Evolutionary conservation across 2,329 filamentous ascomycete genomes (phyloP), one percentile per base, ranked within the genome.

Genomic region (Lachnellula cervina): DNA sequence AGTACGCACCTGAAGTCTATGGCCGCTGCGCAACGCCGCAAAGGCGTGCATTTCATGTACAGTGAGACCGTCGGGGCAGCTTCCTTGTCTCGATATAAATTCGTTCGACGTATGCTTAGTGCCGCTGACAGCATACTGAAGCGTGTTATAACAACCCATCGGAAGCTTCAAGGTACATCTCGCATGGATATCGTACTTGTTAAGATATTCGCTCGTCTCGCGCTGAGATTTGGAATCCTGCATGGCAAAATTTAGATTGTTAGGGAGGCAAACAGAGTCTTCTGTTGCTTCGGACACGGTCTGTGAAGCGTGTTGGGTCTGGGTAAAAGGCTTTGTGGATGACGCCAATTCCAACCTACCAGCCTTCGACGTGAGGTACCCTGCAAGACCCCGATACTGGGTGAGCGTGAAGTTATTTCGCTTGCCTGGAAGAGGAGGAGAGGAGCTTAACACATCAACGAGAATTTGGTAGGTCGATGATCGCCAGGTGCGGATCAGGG

Each of bases 1-100:
- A 32, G 28, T 32, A 32, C 28, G 28, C 11, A 32, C 28, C 50
- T 82, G 78, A 16, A 83, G 67, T 1, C 67, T 62, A n/a, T 73
- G 56, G 0, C 81, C 81, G 1, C 77, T 63, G 0, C 77, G 73
- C 4, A 85, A 59, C 0, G 74, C 64, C 0, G 73, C 71, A 14
- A 84, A 74, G 0, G 75, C 71, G 49, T 79, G 78, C 64, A 76
- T 85, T 51, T 87, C 81, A 0, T 77, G 74, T 0, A 82, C 56
- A 0, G 76, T 72, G 56, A 87, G 70, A 16, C 74, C 62, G 0
- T 54, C 9, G 0, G 83, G 80, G 49, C 80, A 83, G 0, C 65
- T 52, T 0, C 63, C 68, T 52, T 81, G 79, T 1, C 62, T 67
- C 0, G 82, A 74, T 13, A 87, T 74, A 0, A 80, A 76, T 0